Percentiles rank a stretch among this genome's conserved stretches.
Evolutionary conservation across 2,329 filamentous ascomycete genomes (phyloP).

Genomic region (Aspergillus sp.): DNA sequence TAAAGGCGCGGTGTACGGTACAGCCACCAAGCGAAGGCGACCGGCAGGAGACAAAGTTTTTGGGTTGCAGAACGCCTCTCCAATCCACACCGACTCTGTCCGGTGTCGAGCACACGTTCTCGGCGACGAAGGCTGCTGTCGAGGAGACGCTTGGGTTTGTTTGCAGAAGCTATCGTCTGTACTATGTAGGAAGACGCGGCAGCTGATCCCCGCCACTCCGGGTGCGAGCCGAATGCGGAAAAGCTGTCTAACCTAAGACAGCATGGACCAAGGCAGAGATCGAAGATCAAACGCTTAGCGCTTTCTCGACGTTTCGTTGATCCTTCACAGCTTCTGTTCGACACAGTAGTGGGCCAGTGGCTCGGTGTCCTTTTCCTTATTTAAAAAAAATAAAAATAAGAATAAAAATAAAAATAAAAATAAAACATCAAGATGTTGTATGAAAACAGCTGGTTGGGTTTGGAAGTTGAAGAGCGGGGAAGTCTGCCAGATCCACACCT

Average conservation of each 20-base stretch:
- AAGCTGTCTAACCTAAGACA: neutral
- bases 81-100: constrained; percentile 14
- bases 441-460: neutral
- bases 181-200: neutral
- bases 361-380: neutral
- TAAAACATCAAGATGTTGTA: neutral
- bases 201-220: neutral
- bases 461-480: constrained; percentile 1
- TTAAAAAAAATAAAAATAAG: no score
- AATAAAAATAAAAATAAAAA: no score
- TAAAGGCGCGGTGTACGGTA: constrained; percentile 19
- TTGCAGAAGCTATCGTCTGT: constrained; percentile 11
- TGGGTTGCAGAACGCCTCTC: constrained; percentile 11
- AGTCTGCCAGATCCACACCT: neutral
- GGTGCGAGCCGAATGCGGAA: constrained; percentile 6
- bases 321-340: neutral
- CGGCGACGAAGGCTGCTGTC: constrained; percentile 4
- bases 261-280: neutral
- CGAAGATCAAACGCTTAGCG: neutral
- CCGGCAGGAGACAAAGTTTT: constrained; percentile 15
- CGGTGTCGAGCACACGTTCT: constrained; percentile 9
- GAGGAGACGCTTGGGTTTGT: constrained; percentile 2
- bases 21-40: neutral
- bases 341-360: no score
- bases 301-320: neutral